Percentiles rank a stretch among this genome's conserved stretches.
phyloP scores from a whole-genome alignment of 805 yeast genomes.

The Candida broadrunensis region DNA sequence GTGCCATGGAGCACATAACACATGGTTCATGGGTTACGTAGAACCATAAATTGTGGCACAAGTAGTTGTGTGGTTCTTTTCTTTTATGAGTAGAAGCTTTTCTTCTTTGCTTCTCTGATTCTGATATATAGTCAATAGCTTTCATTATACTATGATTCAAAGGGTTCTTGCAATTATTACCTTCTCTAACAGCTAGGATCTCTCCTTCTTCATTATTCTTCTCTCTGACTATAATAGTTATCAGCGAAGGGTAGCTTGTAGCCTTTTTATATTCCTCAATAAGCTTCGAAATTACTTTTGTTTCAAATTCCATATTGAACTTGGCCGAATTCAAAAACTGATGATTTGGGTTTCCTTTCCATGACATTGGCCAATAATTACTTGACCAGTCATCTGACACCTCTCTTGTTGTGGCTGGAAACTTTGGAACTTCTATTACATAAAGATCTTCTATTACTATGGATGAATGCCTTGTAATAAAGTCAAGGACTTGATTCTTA shows the following conservation, averaged over 20 bases:
- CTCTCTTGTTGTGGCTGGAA: conserved; percentile 72
- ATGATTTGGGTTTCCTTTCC: conserved; percentile 89
- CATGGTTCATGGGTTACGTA: conserved; percentile 96
- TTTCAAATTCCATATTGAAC: conserved; percentile 47
- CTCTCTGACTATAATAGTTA: not conserved
- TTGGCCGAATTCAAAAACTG: conserved; percentile 59
- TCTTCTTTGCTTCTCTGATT: conserved; percentile 44
- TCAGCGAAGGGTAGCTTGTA: conserved; percentile 1
- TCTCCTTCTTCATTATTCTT: not conserved
- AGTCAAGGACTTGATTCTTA: conserved; percentile 17
- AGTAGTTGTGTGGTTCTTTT: conserved; percentile 39
- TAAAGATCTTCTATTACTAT: conserved; percentile 10
- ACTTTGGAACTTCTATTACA: conserved; percentile 47
- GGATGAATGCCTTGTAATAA: conserved; percentile 14
- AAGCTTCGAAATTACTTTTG: conserved; percentile 17
- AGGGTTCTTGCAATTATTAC: conserved; percentile 35
- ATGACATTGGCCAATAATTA: conserved; percentile 79
- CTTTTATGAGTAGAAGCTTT: not conserved
- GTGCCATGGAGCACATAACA: conserved; percentile 94
- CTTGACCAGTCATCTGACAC: conserved; percentile 62
- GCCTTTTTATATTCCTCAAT: conserved; percentile 2
- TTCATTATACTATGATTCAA: conserved; percentile 73
- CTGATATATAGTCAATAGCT: conserved; percentile 66
- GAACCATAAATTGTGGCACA: conserved; percentile 74
- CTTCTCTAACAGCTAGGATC: not conserved